Evolutionary conservation across 371 early-diverging fungal species (phyloP).

Genomic region (Mortierella sp.): DNA sequence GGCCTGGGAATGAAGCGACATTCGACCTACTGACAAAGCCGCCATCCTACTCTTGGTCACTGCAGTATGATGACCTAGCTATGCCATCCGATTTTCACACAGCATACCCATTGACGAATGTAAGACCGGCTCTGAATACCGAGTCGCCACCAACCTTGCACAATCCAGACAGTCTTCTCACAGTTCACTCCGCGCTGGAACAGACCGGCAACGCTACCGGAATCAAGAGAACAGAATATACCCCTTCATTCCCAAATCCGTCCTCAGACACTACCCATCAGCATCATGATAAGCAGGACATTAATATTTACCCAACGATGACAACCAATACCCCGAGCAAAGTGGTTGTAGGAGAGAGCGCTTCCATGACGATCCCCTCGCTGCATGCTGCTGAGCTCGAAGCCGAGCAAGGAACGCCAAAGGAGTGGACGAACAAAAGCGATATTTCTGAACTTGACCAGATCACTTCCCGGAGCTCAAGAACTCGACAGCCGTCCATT

Average conservation of each 20-base stretch:
- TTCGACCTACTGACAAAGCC: slow-evolving; percentile 29
- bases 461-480: no score
- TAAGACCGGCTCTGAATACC: not conserved
- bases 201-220: not conserved
- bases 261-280: slow-evolving; percentile 3
- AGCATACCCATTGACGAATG: slow-evolving; percentile 14
- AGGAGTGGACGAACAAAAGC: no score
- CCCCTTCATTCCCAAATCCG: slow-evolving; percentile 15
- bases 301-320: slow-evolving; percentile 25
- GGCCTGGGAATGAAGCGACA: slow-evolving; percentile 5
- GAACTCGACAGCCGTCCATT: no score
- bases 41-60: slow-evolving; percentile 47
- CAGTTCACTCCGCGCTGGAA: not conserved
- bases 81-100: slow-evolving; percentile 45
- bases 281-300: not conserved
- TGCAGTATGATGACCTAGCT: slow-evolving; percentile 28
- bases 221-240: slow-evolving; percentile 17
- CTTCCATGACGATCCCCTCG: no score
- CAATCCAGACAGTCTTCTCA: not conserved
- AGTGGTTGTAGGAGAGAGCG: no score
- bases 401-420: no score
- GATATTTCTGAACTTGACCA: no score
- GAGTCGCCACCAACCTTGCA: not conserved
- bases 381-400: no score
- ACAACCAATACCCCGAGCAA: not conserved